Evolutionary conservation across 1,139 yeast species (phyloP), one percentile per base, ranked within the genome.

Genomic region (Nakaseomyces delphensis): DNA sequence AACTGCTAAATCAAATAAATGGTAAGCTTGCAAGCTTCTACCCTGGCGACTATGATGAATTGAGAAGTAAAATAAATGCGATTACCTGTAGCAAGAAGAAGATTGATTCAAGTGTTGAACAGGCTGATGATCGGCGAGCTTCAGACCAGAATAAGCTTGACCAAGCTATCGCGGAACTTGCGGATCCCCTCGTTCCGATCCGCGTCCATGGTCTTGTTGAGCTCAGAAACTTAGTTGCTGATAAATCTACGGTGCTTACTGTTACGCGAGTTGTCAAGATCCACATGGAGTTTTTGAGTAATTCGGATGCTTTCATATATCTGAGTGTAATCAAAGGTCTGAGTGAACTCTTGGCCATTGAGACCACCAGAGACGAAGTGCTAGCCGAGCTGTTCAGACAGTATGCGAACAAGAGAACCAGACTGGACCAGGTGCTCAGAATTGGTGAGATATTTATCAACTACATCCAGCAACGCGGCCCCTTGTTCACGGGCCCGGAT

Each of bases 221-320:
- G 21, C 62, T 89, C 14, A 68, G 87, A 31, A 71, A 73, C 42
- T 66, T 89, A 38, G 70, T 83, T 2, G 70, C 68, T 28, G 59
- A 63, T 14, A 67, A 66, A 33, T 74, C 83, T 31, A 62, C 67
- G 1, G 75, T 74, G 0, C 61, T 87, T 4, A 61, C 77, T 0
- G 43, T 75, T 9, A 74, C 72, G 13, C 73, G 74, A 43, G 86
- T 75, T 0, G 62, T 84, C 30, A 70, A 74, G 24, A 63, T 86
- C 14, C 84, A 83, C 56, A 56, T 84, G 36, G 65, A 70, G 1
- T 86, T 83, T 51, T 63, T 91, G 41, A 72, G 73, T 43, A 95
- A 86, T 53, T 72, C 77, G 0, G 98, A 91, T 48, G 95, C 97
- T 0, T 91, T 79, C 58, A 76, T 91, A 14, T 91, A 85, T 58